Base-by-base conservation (phyloP, 306 rosid species). In the Rosa persica region DNA sequence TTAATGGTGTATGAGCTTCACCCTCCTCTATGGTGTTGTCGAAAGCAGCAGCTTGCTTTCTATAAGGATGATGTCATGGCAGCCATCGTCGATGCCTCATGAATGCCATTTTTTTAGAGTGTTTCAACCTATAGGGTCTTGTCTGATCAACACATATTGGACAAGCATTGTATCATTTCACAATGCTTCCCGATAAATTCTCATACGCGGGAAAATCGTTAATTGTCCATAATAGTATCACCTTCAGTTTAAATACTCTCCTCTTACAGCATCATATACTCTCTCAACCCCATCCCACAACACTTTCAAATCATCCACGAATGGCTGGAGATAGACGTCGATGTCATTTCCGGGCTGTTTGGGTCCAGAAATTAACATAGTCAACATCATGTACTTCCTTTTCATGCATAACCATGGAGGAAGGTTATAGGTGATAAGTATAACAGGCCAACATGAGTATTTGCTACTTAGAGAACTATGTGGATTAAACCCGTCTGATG, bases 191-290 rank as follows among this genome's bases (percentile, higher is more conserved):
- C 16, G 19, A 51, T 3, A 70, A 43, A 40, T 78, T 55, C 2
- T 12, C 48, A 57, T 78, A 69, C 3, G 75, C 46, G 0, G 81
- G 16, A 20, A 77, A 77, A 22, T 78, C 69, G 9, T 70, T 42
- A 1, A 54, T 54, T 0, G 76, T 55, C 76, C 69, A 70, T 2
- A 70, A 1, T 3, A 40, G 43, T 22, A 70, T 40, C 9, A 19
- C 52, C 5, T 5, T 30, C 0, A 78, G 23, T 12, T 1, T 69
- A 16, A 52, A 2, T 4, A 4, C 5, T 36, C 67, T 12, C 13
- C 3, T 0, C 2, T n/a, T 0, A 19, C 5, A 6, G 36, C 46
- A 70, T 57, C 61, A 7, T 23, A 40, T 1, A 19, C 75, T 44
- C 46, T 34, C 2, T 23, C 15, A 12, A 5, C 13, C 8, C 17